Evolutionary conservation across 768 basidiomycete species (phyloP), one percentile per base, ranked within the genome.

Genomic region (Porphyrellus cyaneotinctus): DNA sequence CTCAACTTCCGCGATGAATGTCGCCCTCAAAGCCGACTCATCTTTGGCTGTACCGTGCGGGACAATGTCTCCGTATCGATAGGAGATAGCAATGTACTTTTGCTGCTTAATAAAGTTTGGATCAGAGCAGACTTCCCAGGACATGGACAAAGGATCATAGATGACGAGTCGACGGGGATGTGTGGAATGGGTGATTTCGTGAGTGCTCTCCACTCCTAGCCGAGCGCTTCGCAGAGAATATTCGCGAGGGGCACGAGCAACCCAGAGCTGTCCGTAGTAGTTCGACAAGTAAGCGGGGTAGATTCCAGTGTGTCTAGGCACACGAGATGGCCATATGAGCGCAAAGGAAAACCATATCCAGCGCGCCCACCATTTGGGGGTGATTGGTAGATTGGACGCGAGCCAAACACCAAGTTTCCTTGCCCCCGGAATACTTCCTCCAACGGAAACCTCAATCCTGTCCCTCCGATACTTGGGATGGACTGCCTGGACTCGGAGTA

Each of bases 261-360:
- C 37, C 66, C 64, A 68, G 17, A 68, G 58, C 1, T 66, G 64
- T 3, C 64, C 56, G 14, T 51, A 33, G 32, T 58, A 64, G 43
- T 28, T 57, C 18, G 61, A 52, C 38, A 58, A 41, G 35, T 66
- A 65, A 23, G 58, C 13, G 2, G 49, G 50, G 41, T 64, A 65
- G n/a, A 37, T 12, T 15, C 42, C 49, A 1, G 52, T 61, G 36
- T 54, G 9, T 1, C 0, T 37, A 2, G 64, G 54, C 2, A 2
- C 5, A 22, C n/a, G 12, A n/a, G 47, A 46, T 18, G 66, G 55
- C 49, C 58, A 64, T n/a, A 56, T 18, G 13, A 66, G 48, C 5
- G 50, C 41, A 15, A 64, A 8, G 0, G 49, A 52, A 49, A 64
- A 65, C 52, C 45, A 55, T 38, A 1, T 4, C 66, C 64, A 65